Percentiles rank a stretch among this genome's conserved stretches.
Conservation (phyloP, 2,329 filamentous ascomycete species). For the Kalaharituber pfeilii region DNA sequence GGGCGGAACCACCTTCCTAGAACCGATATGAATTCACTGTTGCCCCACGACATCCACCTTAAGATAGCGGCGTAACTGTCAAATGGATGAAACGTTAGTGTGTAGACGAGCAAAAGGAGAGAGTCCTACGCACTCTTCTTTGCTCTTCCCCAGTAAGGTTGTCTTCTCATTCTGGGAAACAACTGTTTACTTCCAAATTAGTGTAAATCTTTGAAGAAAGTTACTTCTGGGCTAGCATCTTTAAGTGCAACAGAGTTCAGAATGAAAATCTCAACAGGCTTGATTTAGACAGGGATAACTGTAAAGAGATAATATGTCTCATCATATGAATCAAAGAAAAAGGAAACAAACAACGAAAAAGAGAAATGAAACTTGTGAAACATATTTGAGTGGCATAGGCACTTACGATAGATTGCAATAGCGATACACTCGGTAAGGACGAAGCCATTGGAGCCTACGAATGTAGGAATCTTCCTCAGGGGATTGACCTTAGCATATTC, state of each 20-base stretch:
- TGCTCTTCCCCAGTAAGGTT: constrained; percentile 96
- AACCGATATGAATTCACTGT: constrained; percentile 60
- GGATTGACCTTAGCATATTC: constrained; percentile 77
- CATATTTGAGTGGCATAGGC: constrained; percentile 5
- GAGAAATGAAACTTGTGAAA: constrained; percentile 14
- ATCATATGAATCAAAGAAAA: too few species aligned
- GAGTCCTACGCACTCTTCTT: constrained; percentile 56
- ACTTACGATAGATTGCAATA: constrained; percentile 95
- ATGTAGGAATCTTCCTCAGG: constrained; percentile 82
- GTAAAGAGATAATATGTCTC: constrained; percentile 24
- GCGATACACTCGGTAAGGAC: constrained; percentile 77
- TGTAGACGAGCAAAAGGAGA: constrained; percentile 29
- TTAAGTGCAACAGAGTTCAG: constrained; percentile 40
- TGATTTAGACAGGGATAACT: constrained; percentile 99
- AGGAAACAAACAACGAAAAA: constrained; percentile 15
- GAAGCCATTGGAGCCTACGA: constrained; percentile 83
- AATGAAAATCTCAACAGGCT: constrained; percentile 80
- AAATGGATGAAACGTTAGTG: background rate
- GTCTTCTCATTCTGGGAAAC: constrained; percentile 99
- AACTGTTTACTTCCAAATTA: constrained; percentile 38
- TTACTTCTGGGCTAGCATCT: background rate
- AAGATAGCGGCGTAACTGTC: constrained; percentile 76
- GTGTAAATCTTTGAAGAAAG: background rate
- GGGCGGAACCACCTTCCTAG: constrained; percentile 74
- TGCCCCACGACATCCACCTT: constrained; percentile 96